phyloP scores from a whole-genome alignment of 305 asterid genomes.

The Fraxinus baroniana region DNA sequence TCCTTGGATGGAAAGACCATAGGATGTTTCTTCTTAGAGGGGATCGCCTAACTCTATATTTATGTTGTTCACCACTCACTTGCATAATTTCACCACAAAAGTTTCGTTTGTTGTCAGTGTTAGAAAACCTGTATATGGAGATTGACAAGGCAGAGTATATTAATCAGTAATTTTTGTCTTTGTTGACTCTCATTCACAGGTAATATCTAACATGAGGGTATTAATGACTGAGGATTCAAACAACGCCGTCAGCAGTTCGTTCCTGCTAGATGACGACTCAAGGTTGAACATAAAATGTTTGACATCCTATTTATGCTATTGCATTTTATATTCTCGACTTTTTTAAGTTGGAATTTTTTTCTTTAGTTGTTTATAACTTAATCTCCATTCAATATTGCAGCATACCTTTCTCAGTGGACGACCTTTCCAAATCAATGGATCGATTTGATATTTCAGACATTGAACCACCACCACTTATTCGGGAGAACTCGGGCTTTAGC shows the following conservation, averaged over 20 bases:
- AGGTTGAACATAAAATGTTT: constrained; percentile 51
- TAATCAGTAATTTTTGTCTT: constrained; percentile 7
- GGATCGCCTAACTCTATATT: background rate
- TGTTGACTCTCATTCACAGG: constrained; percentile 41
- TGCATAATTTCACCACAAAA: background rate
- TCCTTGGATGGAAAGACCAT: background rate
- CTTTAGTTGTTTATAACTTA: constrained; percentile 2
- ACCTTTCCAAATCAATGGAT: constrained; percentile 90
- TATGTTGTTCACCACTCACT: background rate
- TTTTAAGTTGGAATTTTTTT: background rate
- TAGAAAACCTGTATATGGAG: background rate
- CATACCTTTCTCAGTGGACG: constrained; percentile 96
- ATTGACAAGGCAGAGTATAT: background rate
- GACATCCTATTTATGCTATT: constrained; percentile 5
- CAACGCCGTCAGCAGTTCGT: constrained; percentile 59
- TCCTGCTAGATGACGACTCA: constrained; percentile 41
- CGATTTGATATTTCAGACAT: constrained; percentile 76
- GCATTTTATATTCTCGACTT: constrained; percentile 9
- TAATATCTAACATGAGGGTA: constrained; percentile 50
- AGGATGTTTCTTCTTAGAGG: background rate
- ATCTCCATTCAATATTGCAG: constrained; percentile 43
- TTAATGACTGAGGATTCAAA: constrained; percentile 61
- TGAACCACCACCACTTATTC: constrained; percentile 96
- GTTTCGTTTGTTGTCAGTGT: background rate
- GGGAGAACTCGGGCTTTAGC: constrained; percentile 95